These are phyloP conservation scores for Cardamine resedifolia DNA, from an alignment of 345 rosid genomes.

Conservation along the genomic window DNA sequence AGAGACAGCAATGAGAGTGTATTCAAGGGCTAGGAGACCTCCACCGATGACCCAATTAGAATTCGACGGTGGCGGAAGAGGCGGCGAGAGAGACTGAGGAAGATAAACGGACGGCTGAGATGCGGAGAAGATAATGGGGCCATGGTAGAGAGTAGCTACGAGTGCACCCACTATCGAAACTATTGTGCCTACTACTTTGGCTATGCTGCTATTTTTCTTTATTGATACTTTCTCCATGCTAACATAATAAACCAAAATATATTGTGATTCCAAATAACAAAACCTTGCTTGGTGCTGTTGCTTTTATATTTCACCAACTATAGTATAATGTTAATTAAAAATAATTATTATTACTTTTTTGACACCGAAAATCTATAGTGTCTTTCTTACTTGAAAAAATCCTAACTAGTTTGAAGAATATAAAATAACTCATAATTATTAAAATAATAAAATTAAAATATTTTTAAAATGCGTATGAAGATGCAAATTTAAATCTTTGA, in stretches of 20 bases:
- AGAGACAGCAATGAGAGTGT: conserved; percentile 46
- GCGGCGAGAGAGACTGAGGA: background rate
- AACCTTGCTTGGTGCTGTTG: no score
- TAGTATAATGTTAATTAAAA: no score
- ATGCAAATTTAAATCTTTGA: no score
- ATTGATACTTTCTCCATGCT: conserved; percentile 67
- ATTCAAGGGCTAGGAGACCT: conserved; percentile 51
- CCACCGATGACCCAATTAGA: conserved; percentile 65
- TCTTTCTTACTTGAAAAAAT: no score
- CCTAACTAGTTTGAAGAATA: no score
- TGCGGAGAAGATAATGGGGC: conserved; percentile 44
- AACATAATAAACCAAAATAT: background rate
- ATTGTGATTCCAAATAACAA: background rate
- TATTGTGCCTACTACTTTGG: conserved; percentile 60
- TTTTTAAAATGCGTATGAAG: no score
- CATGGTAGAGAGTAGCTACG: conserved; percentile 61
- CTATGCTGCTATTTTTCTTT: conserved; percentile 50
- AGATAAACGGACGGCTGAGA: conserved; percentile 32
- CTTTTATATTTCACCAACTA: no score
- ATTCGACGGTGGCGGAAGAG: background rate
- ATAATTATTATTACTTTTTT: no score
- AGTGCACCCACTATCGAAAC: conserved; percentile 63
- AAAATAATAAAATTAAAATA: no score
- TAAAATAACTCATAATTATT: no score
- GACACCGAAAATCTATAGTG: no score